These are phyloP conservation scores for Russula foetens DNA, from an alignment of 768 basidiomycete genomes.

Conservation along the genomic window DNA sequence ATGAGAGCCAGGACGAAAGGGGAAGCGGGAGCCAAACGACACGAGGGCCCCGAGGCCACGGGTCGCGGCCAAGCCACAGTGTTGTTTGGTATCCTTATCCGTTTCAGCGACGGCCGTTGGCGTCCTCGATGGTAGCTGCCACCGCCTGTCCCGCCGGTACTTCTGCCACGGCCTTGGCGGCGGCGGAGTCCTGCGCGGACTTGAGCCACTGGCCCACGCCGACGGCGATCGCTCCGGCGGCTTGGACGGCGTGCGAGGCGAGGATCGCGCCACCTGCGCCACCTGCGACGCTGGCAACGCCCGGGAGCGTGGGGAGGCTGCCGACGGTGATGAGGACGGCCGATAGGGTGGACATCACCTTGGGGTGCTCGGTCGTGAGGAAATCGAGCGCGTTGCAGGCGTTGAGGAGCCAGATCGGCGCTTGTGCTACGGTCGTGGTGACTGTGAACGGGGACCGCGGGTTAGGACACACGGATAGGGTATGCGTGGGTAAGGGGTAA, in stretches of 20 bases:
- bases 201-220: conserved; percentile 57
- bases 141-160: conserved; percentile 2
- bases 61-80: no score
- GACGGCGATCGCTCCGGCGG: conserved; percentile 70
- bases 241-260: conserved; percentile 66
- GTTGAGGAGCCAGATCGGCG: conserved; percentile 69
- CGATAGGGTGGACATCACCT: conserved; percentile 63
- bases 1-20: background rate
- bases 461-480: background rate
- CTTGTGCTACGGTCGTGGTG: conserved; percentile 44
- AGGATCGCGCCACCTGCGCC: conserved; percentile 67
- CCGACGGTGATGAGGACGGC: conserved; percentile 76
- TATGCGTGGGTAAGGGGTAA: no score
- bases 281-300: conserved; percentile 52
- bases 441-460: conserved; percentile 19
- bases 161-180: background rate
- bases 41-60: background rate
- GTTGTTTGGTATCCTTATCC: no score
- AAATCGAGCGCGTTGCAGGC: conserved; percentile 69
- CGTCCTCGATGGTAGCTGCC: conserved; percentile 4
- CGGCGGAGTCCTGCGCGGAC: conserved; percentile 34
- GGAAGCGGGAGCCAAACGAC: background rate
- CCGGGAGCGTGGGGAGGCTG: conserved; percentile 64
- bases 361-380: conserved; percentile 68
- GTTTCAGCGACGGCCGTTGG: background rate